Conservation (phyloP, 805 yeast species). For the Ogataea pilisensis region DNA sequence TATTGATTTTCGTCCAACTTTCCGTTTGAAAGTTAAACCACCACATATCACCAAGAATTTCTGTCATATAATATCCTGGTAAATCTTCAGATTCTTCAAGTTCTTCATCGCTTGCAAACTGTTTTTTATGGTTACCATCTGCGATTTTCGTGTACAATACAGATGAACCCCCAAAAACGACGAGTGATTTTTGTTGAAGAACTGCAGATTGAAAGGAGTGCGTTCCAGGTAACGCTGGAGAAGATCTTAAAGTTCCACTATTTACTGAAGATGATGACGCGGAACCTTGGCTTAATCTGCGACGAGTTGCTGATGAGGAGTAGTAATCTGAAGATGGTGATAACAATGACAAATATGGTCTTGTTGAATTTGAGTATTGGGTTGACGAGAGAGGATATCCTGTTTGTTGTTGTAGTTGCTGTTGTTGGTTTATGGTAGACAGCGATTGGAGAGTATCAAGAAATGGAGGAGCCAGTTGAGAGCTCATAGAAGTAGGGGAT, state of each 20-base stretch:
- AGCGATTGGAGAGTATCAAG: background rate
- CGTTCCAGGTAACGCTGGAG: conserved; percentile 7
- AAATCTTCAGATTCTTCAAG: conserved; percentile 5
- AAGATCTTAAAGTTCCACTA: conserved; percentile 10
- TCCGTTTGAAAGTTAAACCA: conserved; percentile 42
- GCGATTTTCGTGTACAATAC: conserved; percentile 21
- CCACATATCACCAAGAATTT: conserved; percentile 48
- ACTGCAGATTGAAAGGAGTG: conserved; percentile 1
- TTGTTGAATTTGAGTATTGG: background rate
- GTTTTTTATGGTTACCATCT: background rate
- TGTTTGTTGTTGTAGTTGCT: conserved; percentile 1
- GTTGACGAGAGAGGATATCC: conserved; percentile 2
- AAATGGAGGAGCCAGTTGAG: background rate
- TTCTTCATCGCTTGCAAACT: background rate
- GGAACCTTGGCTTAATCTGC: conserved; percentile 8
- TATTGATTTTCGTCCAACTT: conserved; percentile 33
- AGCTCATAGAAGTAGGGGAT: conserved; percentile 1
- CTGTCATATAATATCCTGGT: conserved; percentile 15
- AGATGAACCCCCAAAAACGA: conserved; percentile 33
- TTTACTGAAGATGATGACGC: conserved; percentile 4
- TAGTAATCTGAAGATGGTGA: conserved; percentile 1
- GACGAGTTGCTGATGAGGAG: background rate
- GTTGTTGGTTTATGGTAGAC: background rate
- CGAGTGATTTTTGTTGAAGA: conserved; percentile 19
- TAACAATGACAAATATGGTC: conserved; percentile 3